These are phyloP conservation scores for Candida sanyaensis DNA, from an alignment of 1,139 yeast species.

Conservation along the genomic window DNA sequence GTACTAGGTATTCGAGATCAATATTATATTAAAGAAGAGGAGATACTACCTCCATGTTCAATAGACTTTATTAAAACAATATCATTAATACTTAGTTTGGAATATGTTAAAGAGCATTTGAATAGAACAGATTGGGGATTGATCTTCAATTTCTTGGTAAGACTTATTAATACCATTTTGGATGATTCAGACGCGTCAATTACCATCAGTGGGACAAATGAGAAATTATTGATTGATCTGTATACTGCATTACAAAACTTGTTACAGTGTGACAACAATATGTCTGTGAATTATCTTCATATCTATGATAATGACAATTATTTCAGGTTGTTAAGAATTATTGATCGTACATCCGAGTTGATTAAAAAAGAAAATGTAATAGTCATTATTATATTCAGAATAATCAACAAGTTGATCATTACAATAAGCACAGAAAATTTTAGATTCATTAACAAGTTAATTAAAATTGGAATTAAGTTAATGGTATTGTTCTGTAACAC, in stretches of 20 bases:
- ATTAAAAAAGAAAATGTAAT: constrained; percentile 26
- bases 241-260: constrained; percentile 24
- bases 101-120: constrained; percentile 43
- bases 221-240: constrained; percentile 17
- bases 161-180: constrained; percentile 8
- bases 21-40: constrained; percentile 15
- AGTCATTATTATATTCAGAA: constrained; percentile 27
- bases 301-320: constrained; percentile 20
- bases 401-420: constrained; percentile 40
- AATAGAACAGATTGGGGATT: constrained; percentile 30
- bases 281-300: constrained; percentile 24
- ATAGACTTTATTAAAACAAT: constrained; percentile 34
- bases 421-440: constrained; percentile 34
- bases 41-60: constrained; percentile 34
- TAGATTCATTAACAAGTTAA: constrained; percentile 28
- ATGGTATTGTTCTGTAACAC: constrained; percentile 29
- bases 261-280: constrained; percentile 27
- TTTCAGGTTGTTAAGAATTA: constrained; percentile 22
- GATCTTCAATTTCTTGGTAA: constrained; percentile 24
- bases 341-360: constrained; percentile 18
- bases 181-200: constrained; percentile 2
- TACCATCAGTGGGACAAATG: constrained; percentile 4
- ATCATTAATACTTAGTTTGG: constrained; percentile 26
- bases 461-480: constrained; percentile 31
- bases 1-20: constrained; percentile 23